Percentiles rank a stretch among this genome's conserved stretches.
Evolutionary conservation across 352 stramenopile species (phyloP).

Genomic region (Phytophthora fragariaefolia): DNA sequence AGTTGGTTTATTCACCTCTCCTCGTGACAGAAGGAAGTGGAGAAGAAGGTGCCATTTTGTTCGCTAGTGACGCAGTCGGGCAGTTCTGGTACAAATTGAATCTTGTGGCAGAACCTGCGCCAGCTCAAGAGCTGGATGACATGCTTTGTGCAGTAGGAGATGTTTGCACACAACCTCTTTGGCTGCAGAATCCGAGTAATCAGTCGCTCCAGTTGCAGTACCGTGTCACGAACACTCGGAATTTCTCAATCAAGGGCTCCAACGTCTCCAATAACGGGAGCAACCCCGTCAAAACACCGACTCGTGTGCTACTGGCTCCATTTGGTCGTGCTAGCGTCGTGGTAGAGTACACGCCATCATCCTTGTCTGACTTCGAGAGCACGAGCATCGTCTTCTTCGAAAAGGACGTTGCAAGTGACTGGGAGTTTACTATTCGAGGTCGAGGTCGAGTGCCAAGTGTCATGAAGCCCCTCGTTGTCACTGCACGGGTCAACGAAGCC

Average conservation of each 20-base stretch:
- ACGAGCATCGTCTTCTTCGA: slow-evolving; percentile 77
- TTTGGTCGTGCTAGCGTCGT: slow-evolving; percentile 75
- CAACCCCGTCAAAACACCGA: slow-evolving; percentile 5
- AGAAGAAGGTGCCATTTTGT: slow-evolving; percentile 86
- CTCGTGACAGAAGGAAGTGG: slow-evolving; percentile 44
- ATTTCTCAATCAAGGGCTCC: slow-evolving; percentile 86
- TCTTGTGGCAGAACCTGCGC: slow-evolving; percentile 67
- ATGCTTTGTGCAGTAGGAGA: slow-evolving; percentile 90
- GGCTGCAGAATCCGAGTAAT: slow-evolving; percentile 92
- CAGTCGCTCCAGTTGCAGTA: slow-evolving; percentile 79
- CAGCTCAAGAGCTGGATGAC: slow-evolving; percentile 58
- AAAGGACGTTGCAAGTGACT: slow-evolving; percentile 85
- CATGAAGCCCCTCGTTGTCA: slow-evolving; percentile 85
- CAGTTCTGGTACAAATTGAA: slow-evolving; percentile 95
- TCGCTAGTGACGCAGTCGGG: slow-evolving; percentile 90
- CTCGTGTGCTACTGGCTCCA: slow-evolving; percentile 56
- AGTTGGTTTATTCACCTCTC: slow-evolving; percentile 93
- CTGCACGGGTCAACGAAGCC: slow-evolving; percentile 79
- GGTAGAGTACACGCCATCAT: slow-evolving; percentile 92
- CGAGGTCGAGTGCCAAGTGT: slow-evolving; percentile 85
- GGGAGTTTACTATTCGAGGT: slow-evolving; percentile 87
- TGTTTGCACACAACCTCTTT: slow-evolving; percentile 71
- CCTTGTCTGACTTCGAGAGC: slow-evolving; percentile 80
- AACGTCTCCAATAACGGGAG: neutral
- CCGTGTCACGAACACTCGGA: slow-evolving; percentile 78